A percentile compares a stretch with the other conserved stretches of the same genome.
Evolutionary conservation across 2,329 filamentous ascomycete species (phyloP).

Genomic region (Colletotrichum falcatum): DNA sequence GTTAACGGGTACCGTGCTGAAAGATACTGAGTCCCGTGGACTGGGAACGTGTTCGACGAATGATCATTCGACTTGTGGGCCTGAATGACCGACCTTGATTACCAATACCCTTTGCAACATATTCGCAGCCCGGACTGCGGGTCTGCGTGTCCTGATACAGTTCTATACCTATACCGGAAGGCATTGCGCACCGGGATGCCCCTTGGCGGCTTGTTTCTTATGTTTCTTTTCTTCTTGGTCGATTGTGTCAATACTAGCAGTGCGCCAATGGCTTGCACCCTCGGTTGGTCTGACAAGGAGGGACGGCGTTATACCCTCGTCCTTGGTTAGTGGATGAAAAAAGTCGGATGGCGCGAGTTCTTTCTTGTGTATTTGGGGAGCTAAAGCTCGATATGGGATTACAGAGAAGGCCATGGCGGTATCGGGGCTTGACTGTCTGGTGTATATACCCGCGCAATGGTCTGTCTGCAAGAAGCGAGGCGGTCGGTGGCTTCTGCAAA

Average conservation of each 20-base stretch:
- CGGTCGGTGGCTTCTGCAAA: neutral
- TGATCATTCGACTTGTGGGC: neutral
- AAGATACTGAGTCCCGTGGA: constrained; percentile 47
- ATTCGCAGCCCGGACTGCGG: constrained; percentile 2
- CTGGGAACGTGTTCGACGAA: neutral
- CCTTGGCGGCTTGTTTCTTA: constrained; percentile 10
- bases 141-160: constrained; percentile 38
- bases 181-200: neutral
- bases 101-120: constrained; percentile 1
- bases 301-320: constrained; percentile 33
- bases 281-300: constrained; percentile 23
- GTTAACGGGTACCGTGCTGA: constrained; percentile 61
- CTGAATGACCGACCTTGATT: neutral
- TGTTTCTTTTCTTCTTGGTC: constrained; percentile 12
- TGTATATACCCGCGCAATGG: constrained; percentile 40
- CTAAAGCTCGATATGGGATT: constrained; percentile 17
- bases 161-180: constrained; percentile 25
- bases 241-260: constrained; percentile 16
- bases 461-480: constrained; percentile 14
- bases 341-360: constrained; percentile 26
- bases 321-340: constrained; percentile 28
- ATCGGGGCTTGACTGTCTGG: constrained; percentile 5
- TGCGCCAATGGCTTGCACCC: constrained; percentile 17
- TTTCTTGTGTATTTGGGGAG: constrained; percentile 19
- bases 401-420: constrained; percentile 17